These are phyloP conservation scores for Colletotrichum cuscutae DNA, from an alignment of 2,329 filamentous ascomycete species.

Conservation along the genomic window DNA sequence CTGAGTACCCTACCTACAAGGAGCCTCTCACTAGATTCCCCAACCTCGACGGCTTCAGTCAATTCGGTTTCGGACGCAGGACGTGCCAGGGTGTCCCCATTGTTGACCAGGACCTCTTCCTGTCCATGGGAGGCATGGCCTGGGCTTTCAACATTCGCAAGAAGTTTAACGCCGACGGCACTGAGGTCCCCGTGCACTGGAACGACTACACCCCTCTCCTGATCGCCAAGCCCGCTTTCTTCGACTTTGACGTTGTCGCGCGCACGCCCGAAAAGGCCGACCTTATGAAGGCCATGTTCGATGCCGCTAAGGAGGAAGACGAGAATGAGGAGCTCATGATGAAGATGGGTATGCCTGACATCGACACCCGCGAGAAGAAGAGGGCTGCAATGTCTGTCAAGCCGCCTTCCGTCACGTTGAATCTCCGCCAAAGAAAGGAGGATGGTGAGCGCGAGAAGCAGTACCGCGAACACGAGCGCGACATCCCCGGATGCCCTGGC, in stretches of 20 bases:
- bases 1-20: slow-evolving; percentile 50
- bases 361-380: slow-evolving; percentile 12
- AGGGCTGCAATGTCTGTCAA: slow-evolving; percentile 23
- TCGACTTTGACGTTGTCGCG: slow-evolving; percentile 49
- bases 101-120: slow-evolving; percentile 53
- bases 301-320: slow-evolving; percentile 45
- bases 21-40: slow-evolving; percentile 51
- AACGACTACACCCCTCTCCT: slow-evolving; percentile 54
- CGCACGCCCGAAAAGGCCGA: slow-evolving; percentile 40
- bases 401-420: slow-evolving; percentile 16
- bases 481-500: slow-evolving; percentile 32
- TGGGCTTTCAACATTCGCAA: slow-evolving; percentile 50
- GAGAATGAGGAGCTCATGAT: slow-evolving; percentile 41
- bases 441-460: slow-evolving; percentile 27
- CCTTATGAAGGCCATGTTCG: slow-evolving; percentile 48
- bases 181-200: slow-evolving; percentile 52
- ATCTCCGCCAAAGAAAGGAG: slow-evolving; percentile 26
- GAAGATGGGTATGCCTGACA: slow-evolving; percentile 31
- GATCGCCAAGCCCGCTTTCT: slow-evolving; percentile 54
- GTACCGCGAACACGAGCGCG: slow-evolving; percentile 32
- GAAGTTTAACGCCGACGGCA: slow-evolving; percentile 38
- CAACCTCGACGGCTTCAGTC: slow-evolving; percentile 52
- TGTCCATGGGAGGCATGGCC: slow-evolving; percentile 51
- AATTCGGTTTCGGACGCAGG: slow-evolving; percentile 66
- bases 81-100: slow-evolving; percentile 56